Conservation (phyloP, 805 yeast genomes). For the Yarrowia yakushimensis region DNA sequence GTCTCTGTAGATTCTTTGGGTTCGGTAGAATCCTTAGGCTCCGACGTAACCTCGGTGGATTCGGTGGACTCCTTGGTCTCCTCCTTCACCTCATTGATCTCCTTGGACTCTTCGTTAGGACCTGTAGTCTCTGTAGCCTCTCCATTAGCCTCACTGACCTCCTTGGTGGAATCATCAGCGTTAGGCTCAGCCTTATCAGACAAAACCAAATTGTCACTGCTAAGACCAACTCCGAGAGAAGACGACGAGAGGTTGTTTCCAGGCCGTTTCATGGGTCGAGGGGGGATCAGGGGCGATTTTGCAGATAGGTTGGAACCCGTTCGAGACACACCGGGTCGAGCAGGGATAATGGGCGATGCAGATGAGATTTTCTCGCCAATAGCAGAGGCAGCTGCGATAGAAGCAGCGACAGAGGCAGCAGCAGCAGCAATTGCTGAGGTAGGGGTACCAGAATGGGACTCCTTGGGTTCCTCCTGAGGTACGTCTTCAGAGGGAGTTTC, state of each 20-base stretch:
- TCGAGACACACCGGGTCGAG: neutral
- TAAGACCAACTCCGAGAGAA: neutral
- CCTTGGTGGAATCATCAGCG: neutral
- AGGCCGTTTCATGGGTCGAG: conserved; percentile 5
- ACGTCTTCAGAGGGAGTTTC: neutral
- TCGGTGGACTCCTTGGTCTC: neutral
- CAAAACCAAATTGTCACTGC: neutral
- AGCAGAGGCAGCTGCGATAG: neutral
- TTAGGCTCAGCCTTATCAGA: neutral
- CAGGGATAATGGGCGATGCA: neutral
- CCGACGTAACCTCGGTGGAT: no score
- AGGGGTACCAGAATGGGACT: no score
- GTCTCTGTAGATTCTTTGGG: no score
- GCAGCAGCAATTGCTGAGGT: neutral
- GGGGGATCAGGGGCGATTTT: neutral
- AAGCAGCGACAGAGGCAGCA: neutral
- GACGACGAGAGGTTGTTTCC: neutral
- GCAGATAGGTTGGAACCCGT: neutral
- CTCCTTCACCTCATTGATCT: neutral
- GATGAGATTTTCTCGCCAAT: neutral
- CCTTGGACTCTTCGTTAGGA: no score
- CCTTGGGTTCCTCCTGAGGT: neutral
- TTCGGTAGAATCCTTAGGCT: no score
- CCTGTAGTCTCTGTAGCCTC: neutral
- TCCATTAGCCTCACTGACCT: neutral